Evolutionary conservation across 345 rosid genomes (phyloP).

Genomic region (Cochlearia excelsa): DNA sequence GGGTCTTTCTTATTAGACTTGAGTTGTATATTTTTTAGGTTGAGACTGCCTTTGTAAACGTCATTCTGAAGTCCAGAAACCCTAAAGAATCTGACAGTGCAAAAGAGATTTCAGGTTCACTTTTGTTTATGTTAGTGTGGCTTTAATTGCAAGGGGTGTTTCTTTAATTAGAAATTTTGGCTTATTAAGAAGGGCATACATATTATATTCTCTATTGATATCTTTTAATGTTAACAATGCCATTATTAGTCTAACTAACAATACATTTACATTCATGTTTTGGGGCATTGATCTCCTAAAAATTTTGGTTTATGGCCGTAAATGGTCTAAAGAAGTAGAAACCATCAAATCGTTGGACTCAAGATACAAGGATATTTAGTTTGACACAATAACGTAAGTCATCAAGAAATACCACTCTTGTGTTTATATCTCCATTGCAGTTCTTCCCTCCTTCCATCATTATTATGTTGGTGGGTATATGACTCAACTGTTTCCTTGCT

Average conservation of each 20-base stretch:
- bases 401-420: neutral
- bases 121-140: slow-evolving; percentile 9
- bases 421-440: slow-evolving; percentile 2
- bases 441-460: slow-evolving; percentile 9
- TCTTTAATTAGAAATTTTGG: neutral
- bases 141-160: neutral
- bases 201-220: slow-evolving; percentile 17
- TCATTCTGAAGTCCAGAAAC: slow-evolving; percentile 45
- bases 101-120: slow-evolving; percentile 48
- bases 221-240: slow-evolving; percentile 5
- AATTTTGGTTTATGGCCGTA: slow-evolving; percentile 49
- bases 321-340: slow-evolving; percentile 50
- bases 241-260: slow-evolving; percentile 14
- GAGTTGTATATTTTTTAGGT: slow-evolving; percentile 42
- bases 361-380: slow-evolving; percentile 58
- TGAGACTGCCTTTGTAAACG: slow-evolving; percentile 54
- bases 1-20: slow-evolving; percentile 5
- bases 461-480: slow-evolving; percentile 5
- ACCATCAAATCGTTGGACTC: slow-evolving; percentile 51
- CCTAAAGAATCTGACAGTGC: slow-evolving; percentile 35
- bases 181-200: slow-evolving; percentile 10
- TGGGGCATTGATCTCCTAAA: slow-evolving; percentile 51
- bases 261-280: slow-evolving; percentile 16
- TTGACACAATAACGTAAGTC: slow-evolving; percentile 47
- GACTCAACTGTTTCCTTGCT: slow-evolving; percentile 7